Evolutionary conservation across 2,329 filamentous ascomycete genomes (phyloP), one percentile per base, ranked within the genome.

Genomic region (Trichophyton simii): DNA sequence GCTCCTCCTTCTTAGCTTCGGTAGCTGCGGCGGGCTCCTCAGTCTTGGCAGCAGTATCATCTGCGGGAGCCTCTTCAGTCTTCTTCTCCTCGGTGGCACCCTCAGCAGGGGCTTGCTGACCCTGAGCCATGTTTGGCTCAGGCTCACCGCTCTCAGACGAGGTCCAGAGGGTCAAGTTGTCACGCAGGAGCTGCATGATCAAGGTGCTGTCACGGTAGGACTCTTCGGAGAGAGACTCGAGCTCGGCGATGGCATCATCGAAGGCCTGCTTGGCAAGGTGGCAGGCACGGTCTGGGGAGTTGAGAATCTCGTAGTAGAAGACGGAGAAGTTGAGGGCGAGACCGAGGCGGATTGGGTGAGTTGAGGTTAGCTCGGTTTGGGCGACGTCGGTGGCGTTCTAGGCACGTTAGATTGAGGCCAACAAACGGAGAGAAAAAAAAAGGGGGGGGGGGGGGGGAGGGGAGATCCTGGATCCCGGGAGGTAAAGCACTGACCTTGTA

Each of bases 281-380:
- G 86, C 92, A 97, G 73, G 92, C 92, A 75, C 89, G 90, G 79
- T 96, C 91, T 72, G 91, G 92, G 41, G 91, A 95, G 87, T 96
- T 97, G 75, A 96, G 83, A 76, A 96, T 96, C 84, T 96, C 94
- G 79, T 96, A 96, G 86, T 96, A 96, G 83, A 96, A 96, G 72
- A 96, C 92, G 67, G 91, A 96, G 86, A 97, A 96, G 87, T 96
- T 97, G 70, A 97, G 86, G 69, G 92, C 92, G 72, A 97, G 87
- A 77, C 92, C 92, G 68, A 97, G 89, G 73, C 92, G 91, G 81
- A 97, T 97, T 71, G 92, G 92, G 83, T 97, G 92, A 65, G 94
- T 97, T 66, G 92, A 92, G 66, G 92, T 92, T 70, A 97, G 87
- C 79, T 97, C 92, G 68, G 89, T 96, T 83, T 96, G 92, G 70